Percentiles rank a stretch among this genome's conserved stretches.
These are phyloP conservation scores for Fereydounia khargensis DNA, from an alignment of 1,284 basidiomycete species.

Conservation along the genomic window DNA sequence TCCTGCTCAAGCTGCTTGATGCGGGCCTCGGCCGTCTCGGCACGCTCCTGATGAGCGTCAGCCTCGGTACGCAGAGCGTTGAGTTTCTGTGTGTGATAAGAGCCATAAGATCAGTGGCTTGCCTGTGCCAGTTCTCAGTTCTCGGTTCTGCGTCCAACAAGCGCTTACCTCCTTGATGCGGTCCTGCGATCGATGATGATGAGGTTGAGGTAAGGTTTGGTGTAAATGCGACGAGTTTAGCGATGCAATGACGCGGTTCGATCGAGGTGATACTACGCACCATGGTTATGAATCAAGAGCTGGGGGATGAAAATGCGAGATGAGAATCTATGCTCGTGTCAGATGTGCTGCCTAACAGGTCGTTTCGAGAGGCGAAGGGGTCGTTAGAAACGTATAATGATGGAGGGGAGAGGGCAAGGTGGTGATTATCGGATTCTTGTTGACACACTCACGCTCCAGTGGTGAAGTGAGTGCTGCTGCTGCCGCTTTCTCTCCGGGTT, in stretches of 20 bases:
- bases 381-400: too few relatives aligned
- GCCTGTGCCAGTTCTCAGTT: neutral
- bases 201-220: neutral
- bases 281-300: too few relatives aligned
- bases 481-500: too few relatives aligned
- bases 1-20: constrained; percentile 68
- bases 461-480: too few relatives aligned
- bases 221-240: neutral
- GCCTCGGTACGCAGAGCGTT: constrained; percentile 77
- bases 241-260: neutral
- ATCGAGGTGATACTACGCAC: too few relatives aligned
- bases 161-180: constrained; percentile 63
- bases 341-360: too few relatives aligned
- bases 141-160: neutral
- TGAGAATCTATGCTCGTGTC: too few relatives aligned
- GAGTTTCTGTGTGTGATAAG: constrained; percentile 60
- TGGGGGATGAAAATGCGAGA: too few relatives aligned
- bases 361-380: too few relatives aligned
- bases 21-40: constrained; percentile 52
- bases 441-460: too few relatives aligned
- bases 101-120: neutral
- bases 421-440: too few relatives aligned
- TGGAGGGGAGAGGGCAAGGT: too few relatives aligned
- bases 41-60: constrained; percentile 66
- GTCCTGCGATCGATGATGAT: constrained; percentile 61